A percentile compares a stretch with the other conserved stretches of the same genome.
Conservation (phyloP, 768 basidiomycete genomes). For the Calocybe cyanea region DNA sequence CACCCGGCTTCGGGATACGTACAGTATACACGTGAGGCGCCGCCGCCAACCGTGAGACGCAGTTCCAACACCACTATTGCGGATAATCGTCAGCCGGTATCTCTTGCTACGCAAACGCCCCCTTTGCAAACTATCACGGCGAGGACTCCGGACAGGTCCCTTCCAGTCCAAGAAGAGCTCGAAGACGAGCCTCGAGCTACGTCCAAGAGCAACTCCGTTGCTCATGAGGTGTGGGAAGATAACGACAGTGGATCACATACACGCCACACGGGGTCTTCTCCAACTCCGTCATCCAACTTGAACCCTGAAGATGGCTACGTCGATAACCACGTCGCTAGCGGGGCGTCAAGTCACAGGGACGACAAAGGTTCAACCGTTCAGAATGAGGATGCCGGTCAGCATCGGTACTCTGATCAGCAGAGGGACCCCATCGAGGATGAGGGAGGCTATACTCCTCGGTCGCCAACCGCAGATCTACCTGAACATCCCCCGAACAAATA, state of each 20-base stretch:
- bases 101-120: conserved; percentile 47
- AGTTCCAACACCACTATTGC: conserved; percentile 19
- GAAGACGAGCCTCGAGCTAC: conserved; percentile 54
- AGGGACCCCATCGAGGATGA: conserved; percentile 46
- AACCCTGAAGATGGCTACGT: conserved; percentile 39
- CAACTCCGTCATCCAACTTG: conserved; percentile 53
- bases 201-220: conserved; percentile 27
- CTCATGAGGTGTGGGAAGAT: conserved; percentile 22
- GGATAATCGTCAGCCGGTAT: conserved; percentile 26
- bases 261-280: conserved; percentile 35
- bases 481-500: conserved; percentile 33
- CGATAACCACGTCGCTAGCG: conserved; percentile 29
- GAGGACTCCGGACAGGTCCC: conserved; percentile 66
- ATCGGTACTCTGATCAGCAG: conserved; percentile 25
- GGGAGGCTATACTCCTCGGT: conserved; percentile 63
- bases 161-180: conserved; percentile 74
- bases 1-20: conserved; percentile 37
- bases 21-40: conserved; percentile 47
- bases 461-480: conserved; percentile 59
- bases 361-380: conserved; percentile 47
- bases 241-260: conserved; percentile 29
- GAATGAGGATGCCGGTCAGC: conserved; percentile 29
- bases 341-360: conserved; percentile 33
- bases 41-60: conserved; percentile 28
- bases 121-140: conserved; percentile 49